phyloP scores from a whole-genome alignment of 176 grass and related monocot genomes.

The Cenchrus fungigraminus region DNA sequence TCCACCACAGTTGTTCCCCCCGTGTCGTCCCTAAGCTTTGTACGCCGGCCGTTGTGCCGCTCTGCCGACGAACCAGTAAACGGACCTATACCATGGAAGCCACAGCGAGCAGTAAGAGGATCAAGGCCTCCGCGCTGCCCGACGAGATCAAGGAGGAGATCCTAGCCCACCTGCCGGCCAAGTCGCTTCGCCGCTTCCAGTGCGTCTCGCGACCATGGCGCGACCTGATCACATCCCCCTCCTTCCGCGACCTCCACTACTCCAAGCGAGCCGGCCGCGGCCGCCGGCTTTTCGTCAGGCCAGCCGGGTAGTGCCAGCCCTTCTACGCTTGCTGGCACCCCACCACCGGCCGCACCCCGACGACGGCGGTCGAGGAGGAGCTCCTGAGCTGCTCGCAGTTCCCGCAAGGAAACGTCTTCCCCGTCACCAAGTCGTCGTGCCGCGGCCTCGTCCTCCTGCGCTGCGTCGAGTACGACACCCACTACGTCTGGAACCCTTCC shows the following conservation, averaged over 20 bases:
- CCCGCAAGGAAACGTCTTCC: not conserved
- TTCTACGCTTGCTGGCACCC: not conserved
- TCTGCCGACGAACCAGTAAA: too few relatives aligned
- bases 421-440: not conserved
- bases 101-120: not conserved
- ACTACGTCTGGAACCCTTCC: constrained; percentile 1
- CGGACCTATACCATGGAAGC: too few relatives aligned
- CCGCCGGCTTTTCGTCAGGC: not conserved
- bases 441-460: constrained; percentile 12
- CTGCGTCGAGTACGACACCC: not conserved
- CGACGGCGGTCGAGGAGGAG: not conserved
- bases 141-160: not conserved
- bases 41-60: too few relatives aligned
- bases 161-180: constrained; percentile 1
- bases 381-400: not conserved
- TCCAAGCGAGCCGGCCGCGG: too few relatives aligned
- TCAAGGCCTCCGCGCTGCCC: not conserved
- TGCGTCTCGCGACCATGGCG: not conserved
- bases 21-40: too few relatives aligned
- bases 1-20: too few relatives aligned
- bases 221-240: not conserved
- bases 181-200: not conserved
- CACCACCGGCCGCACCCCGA: not conserved
- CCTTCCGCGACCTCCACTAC: constrained; percentile 3
- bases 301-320: not conserved